Percentiles rank a stretch among this genome's conserved stretches.
Evolutionary conservation across 2,329 filamentous ascomycete species (phyloP).

Genomic region (Helotiales sp.): DNA sequence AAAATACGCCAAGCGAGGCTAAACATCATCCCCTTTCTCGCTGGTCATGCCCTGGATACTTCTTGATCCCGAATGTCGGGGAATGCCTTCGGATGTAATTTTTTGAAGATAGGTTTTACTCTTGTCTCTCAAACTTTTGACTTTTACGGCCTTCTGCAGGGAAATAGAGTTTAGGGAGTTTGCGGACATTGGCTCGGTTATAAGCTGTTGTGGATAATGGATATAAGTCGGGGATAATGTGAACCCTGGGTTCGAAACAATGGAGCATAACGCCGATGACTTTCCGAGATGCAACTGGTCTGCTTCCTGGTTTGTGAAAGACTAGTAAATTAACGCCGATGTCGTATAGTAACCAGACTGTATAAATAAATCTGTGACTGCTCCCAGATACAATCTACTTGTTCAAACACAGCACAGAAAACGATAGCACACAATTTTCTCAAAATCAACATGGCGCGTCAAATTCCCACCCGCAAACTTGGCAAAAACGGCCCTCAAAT

Average conservation of each 20-base stretch:
- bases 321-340: too few relatives aligned
- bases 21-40: neutral
- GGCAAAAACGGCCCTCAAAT: slow-evolving; percentile 38
- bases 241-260: neutral
- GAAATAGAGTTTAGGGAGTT: neutral
- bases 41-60: neutral
- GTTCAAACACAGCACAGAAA: neutral
- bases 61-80: neutral
- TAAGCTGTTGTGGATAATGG: too few relatives aligned
- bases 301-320: too few relatives aligned
- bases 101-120: too few relatives aligned
- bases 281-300: too few relatives aligned
- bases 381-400: neutral
- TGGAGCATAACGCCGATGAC: neutral
- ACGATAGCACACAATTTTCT: neutral
- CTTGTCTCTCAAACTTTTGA: too few relatives aligned
- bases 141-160: too few relatives aligned
- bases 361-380: neutral
- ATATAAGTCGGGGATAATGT: neutral
- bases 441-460: slow-evolving; percentile 27
- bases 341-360: neutral
- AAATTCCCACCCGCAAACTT: slow-evolving; percentile 35
- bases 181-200: neutral
- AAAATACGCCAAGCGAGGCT: neutral
- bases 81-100: neutral